These are phyloP conservation scores for Pleurotus tuoliensis DNA, from an alignment of 768 basidiomycete species.

Conservation along the genomic window DNA sequence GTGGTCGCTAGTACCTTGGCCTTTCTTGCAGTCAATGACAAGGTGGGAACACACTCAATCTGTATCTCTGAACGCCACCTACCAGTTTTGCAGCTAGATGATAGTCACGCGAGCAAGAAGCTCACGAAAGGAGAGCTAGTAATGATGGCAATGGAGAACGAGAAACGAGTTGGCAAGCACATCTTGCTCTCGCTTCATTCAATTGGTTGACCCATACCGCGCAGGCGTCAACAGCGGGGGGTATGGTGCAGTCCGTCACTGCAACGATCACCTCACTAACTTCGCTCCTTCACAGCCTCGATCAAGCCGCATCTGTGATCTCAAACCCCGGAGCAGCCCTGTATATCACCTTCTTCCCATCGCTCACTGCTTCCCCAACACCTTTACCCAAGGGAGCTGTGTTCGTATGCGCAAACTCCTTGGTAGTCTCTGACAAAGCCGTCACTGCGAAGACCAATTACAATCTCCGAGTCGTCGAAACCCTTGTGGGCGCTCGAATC, in stretches of 20 bases:
- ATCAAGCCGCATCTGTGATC: conserved; percentile 87
- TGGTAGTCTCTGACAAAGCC: conserved; percentile 78
- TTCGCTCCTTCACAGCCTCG: conserved; percentile 53
- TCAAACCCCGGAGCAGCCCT: conserved; percentile 66
- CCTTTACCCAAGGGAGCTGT: conserved; percentile 54
- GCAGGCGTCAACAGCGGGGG: conserved; percentile 73
- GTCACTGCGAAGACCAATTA: conserved; percentile 73
- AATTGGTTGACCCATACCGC: background rate
- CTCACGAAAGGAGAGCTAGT: conserved; percentile 72
- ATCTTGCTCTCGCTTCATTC: conserved; percentile 3
- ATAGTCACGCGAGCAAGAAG: conserved; percentile 3
- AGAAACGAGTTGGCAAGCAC: conserved; percentile 66
- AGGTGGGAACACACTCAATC: conserved; percentile 29
- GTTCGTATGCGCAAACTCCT: conserved; percentile 80
- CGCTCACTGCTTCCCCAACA: conserved; percentile 61
- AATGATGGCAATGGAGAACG: conserved; percentile 77
- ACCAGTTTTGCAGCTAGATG: conserved; percentile 13
- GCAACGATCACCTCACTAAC: conserved; percentile 1
- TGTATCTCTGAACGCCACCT: background rate
- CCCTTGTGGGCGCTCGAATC: conserved; percentile 72
- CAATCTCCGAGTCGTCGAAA: conserved; percentile 92
- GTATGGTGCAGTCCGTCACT: conserved; percentile 32
- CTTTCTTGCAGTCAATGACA: conserved; percentile 74
- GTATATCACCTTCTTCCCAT: conserved; percentile 80
- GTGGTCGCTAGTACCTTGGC: conserved; percentile 83